phyloP scores from a whole-genome alignment of 2,329 filamentous ascomycete species.

The Arthroderma uncinatum region DNA sequence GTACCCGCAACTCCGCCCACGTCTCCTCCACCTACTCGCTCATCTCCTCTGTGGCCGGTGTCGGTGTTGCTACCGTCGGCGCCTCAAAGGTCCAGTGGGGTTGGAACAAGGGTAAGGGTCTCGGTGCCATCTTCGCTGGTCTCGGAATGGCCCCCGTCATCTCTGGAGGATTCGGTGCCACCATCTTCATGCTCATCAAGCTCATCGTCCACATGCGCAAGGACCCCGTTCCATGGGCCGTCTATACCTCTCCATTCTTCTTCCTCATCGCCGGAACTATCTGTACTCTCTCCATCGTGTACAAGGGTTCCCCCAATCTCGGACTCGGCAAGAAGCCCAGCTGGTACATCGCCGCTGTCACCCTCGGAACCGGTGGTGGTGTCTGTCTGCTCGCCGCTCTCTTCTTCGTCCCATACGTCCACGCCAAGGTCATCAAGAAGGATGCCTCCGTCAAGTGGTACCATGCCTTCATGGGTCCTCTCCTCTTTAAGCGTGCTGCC shows the following conservation, averaged over 20 bases:
- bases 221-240: constrained; percentile 60
- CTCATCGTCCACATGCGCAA: constrained; percentile 57
- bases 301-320: constrained; percentile 65
- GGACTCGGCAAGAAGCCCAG: constrained; percentile 51
- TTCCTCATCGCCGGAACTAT: constrained; percentile 65
- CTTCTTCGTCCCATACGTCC: constrained; percentile 63
- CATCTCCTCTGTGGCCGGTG: constrained; percentile 56
- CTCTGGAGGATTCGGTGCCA: constrained; percentile 52
- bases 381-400: constrained; percentile 49
- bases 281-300: constrained; percentile 66
- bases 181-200: constrained; percentile 65
- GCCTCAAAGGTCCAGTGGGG: constrained; percentile 55
- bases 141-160: constrained; percentile 60
- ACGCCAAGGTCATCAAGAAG: constrained; percentile 57
- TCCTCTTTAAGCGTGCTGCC: constrained; percentile 50
- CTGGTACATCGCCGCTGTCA: constrained; percentile 57
- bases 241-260: constrained; percentile 63
- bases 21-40: constrained; percentile 64
- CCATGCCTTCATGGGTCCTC: constrained; percentile 51
- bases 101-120: constrained; percentile 56
- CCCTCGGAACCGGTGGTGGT: constrained; percentile 52
- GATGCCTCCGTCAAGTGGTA: constrained; percentile 55
- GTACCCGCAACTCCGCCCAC: constrained; percentile 60
- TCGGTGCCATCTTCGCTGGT: constrained; percentile 61
- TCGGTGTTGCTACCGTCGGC: constrained; percentile 56